These are phyloP conservation scores for Rhizopogon sp. DNA, from an alignment of 768 basidiomycete species.

Conservation along the genomic window DNA sequence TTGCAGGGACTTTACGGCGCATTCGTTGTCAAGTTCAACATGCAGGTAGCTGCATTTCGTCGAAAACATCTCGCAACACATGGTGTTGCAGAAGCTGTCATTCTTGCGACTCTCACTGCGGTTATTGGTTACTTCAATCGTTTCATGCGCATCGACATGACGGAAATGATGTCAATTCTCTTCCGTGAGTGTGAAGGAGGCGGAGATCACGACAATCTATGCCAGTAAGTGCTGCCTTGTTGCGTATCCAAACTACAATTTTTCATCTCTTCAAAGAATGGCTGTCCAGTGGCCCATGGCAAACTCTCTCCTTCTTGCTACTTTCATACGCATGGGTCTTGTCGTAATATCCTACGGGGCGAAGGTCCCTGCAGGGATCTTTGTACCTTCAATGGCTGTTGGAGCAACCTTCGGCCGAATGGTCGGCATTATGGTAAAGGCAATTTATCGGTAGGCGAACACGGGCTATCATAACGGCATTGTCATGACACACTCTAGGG, in stretches of 20 bases:
- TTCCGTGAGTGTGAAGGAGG: slow-evolving; percentile 96
- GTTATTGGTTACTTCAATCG: slow-evolving; percentile 92
- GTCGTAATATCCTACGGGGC: slow-evolving; percentile 93
- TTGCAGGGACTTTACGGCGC: slow-evolving; percentile 92
- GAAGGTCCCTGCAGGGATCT: slow-evolving; percentile 97
- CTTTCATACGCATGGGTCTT: slow-evolving; percentile 79
- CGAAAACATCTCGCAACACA: slow-evolving; percentile 82
- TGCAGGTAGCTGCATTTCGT: slow-evolving; percentile 92
- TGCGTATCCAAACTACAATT: background rate
- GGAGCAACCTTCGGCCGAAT: slow-evolving; percentile 97
- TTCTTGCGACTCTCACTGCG: slow-evolving; percentile 83
- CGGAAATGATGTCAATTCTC: slow-evolving; percentile 88
- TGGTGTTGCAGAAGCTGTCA: slow-evolving; percentile 85
- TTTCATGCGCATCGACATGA: slow-evolving; percentile 96
- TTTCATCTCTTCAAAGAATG: slow-evolving; percentile 45
- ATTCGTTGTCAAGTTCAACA: slow-evolving; percentile 94
- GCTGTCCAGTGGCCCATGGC: slow-evolving; percentile 92
- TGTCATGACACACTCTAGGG: slow-evolving; percentile 36
- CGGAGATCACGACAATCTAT: slow-evolving; percentile 84
- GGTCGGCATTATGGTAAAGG: slow-evolving; percentile 95
- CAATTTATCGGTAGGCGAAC: slow-evolving; percentile 66
- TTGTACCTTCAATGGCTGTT: slow-evolving; percentile 98
- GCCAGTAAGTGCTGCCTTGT: slow-evolving; percentile 67
- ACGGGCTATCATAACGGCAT: background rate
- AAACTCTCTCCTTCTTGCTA: slow-evolving; percentile 88